Conservation (phyloP, 148 eudicot species). For the Camellia granthamiana region DNA sequence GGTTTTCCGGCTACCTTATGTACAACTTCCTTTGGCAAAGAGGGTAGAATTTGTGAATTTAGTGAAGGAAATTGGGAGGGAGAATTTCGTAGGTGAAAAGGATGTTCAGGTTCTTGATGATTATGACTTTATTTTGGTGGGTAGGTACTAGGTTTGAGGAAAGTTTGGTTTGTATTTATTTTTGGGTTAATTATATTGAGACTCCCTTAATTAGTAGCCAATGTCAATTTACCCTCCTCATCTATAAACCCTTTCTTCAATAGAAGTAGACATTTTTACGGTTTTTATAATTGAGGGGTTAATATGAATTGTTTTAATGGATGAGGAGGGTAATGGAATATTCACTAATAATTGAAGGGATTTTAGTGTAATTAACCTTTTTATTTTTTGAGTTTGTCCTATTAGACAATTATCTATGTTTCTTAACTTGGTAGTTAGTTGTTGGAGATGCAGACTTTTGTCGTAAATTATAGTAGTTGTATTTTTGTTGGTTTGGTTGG, state of each 20-base stretch:
- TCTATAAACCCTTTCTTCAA: too few relatives aligned
- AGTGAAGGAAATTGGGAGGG: constrained; percentile 72
- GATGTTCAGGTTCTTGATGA: constrained; percentile 70
- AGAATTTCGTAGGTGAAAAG: constrained; percentile 65
- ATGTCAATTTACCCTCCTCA: too few relatives aligned
- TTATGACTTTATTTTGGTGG: constrained; percentile 62
- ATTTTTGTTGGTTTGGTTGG: too few relatives aligned
- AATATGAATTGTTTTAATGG: too few relatives aligned
- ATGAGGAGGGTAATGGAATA: too few relatives aligned
- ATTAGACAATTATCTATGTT: not conserved
- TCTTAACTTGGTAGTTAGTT: not conserved
- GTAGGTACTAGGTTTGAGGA: constrained; percentile 52
- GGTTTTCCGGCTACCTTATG: constrained; percentile 74
- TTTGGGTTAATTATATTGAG: not conserved
- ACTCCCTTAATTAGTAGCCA: too few relatives aligned
- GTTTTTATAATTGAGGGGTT: too few relatives aligned
- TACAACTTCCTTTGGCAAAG: constrained; percentile 62
- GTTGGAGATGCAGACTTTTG: not conserved
- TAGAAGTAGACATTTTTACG: too few relatives aligned
- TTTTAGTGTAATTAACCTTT: too few relatives aligned
- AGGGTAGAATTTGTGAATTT: constrained; percentile 71
- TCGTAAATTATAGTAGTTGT: not conserved
- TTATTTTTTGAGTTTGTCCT: not conserved
- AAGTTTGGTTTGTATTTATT: not conserved
- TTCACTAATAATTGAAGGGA: too few relatives aligned